These are phyloP conservation scores for Malus domestica DNA, from an alignment of 306 rosid species.

Conservation along the genomic window DNA sequence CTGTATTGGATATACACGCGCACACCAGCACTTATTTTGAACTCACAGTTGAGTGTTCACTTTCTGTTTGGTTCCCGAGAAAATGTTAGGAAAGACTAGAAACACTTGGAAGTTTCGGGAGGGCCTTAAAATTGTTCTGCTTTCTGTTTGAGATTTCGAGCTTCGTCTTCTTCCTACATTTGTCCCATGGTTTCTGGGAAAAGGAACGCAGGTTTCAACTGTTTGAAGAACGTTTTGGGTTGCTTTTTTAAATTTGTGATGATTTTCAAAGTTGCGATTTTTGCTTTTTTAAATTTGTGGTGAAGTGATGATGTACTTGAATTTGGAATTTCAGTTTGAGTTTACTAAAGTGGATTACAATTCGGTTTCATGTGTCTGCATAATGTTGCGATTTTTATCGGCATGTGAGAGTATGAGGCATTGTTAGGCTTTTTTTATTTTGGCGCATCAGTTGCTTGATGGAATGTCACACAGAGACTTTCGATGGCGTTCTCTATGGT, in stretches of 20 bases:
- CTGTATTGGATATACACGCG: neutral
- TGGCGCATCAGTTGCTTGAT: constrained; percentile 23
- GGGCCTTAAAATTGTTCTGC: neutral
- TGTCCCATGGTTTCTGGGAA: neutral
- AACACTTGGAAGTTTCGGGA: neutral
- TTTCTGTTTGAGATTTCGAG: neutral
- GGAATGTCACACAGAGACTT: constrained; percentile 25
- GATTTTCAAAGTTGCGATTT: neutral
- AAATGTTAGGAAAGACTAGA: neutral
- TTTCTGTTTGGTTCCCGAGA: constrained; percentile 13
- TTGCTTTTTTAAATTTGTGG: neutral
- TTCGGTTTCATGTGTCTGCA: neutral
- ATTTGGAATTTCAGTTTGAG: neutral
- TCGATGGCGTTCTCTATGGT: neutral
- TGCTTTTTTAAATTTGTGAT: neutral
- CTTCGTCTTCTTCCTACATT: neutral
- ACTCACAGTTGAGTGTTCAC: neutral
- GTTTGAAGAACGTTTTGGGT: neutral
- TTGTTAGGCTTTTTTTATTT: neutral
- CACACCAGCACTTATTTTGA: neutral
- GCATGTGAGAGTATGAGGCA: neutral
- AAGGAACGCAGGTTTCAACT: neutral
- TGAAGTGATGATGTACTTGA: neutral
- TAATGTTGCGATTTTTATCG: neutral
- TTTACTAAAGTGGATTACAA: neutral